Base-by-base conservation (phyloP, 108 stramenopile genomes). In the Cyclotella baltica region DNA sequence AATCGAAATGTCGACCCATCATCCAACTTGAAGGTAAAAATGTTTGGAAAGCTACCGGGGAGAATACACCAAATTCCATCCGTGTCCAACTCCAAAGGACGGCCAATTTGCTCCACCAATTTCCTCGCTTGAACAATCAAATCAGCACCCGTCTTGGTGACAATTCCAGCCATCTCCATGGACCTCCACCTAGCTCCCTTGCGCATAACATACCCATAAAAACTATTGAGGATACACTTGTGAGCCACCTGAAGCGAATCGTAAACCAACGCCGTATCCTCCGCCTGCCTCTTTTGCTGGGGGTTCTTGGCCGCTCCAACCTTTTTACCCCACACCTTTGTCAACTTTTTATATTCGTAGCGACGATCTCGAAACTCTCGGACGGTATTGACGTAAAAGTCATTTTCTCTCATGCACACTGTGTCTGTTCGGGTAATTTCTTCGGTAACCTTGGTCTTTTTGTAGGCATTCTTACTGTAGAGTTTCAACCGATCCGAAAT, bases 11-110 rank as follows among this genome's bases (percentile, higher is more conserved):
- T 88, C 22, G 89, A 88, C 9, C 93, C 93, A 77, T 89, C 86
- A 48, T 81, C 59, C 31, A 95, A 76, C 33, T 88, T 76, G 77
- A 97, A 98, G 40, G 87, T 91, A 71, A 90, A 94, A 20, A 93
- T 89, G 76, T 98, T 96, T 4, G 99, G 99, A 77, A 99, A 99
- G 61, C 93, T 95, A 30, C 92, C 84, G 0, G 99, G 99, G 36
- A 99, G 85, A 75, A 99, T 99, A 83, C 99, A 99, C 99, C 99
- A 99, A 75, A 99, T 99, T 55, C 99, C 99, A 88, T 99, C 99
- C 15, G 99, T 99, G 78, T 99, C 99, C 57, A 99, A 85, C 81
- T 99, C 99, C 61, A 99, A 80, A 11, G 98, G 98, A 23, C 99
- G 92, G 18, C 99, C 99, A 71, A 99, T 97, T 73, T 98, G 97